A percentile compares a stretch with the other conserved stretches of the same genome.
phyloP scores from a whole-genome alignment of 2,329 filamentous ascomycete species.

The Trichothecium sympodiale region DNA sequence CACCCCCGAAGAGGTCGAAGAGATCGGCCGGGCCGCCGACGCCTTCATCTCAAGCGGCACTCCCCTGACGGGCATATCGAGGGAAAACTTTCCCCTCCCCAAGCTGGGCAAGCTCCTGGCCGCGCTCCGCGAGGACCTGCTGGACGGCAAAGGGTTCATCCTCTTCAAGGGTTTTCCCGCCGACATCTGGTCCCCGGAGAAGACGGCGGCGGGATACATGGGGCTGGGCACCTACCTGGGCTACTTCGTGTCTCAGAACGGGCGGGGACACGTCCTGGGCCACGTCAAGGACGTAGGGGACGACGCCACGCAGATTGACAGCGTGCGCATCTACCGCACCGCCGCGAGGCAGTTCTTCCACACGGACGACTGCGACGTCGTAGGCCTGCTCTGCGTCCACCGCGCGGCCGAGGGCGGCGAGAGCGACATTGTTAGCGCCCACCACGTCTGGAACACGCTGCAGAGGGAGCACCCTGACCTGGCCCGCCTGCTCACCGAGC shows the following conservation, averaged over 20 bases:
- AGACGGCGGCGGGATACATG: conserved; percentile 84
- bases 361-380: conserved; percentile 70
- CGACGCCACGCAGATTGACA: conserved; percentile 70
- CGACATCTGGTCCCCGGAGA: conserved; percentile 61
- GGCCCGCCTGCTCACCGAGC: conserved; percentile 59
- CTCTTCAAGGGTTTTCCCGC: conserved; percentile 82
- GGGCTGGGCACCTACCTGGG: conserved; percentile 76
- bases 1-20: conserved; percentile 50
- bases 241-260: conserved; percentile 82
- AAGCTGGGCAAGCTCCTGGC: conserved; percentile 23
- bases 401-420: conserved; percentile 71
- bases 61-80: conserved; percentile 55
- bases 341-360: conserved; percentile 51
- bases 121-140: conserved; percentile 28
- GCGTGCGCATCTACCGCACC: conserved; percentile 82
- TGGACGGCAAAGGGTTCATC: conserved; percentile 82
- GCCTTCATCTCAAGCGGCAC: conserved; percentile 54
- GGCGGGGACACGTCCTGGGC: conserved; percentile 72
- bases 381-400: conserved; percentile 71
- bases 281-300: conserved; percentile 86
- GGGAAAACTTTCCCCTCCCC: conserved; percentile 31
- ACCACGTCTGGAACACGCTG: conserved; percentile 72
- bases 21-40: conserved; percentile 56
- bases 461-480: conserved; percentile 71
- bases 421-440: conserved; percentile 66